Percentiles rank a stretch among this genome's conserved stretches.
Conservation (phyloP, 2,329 filamentous ascomycete genomes). For the Nemania serpens region DNA sequence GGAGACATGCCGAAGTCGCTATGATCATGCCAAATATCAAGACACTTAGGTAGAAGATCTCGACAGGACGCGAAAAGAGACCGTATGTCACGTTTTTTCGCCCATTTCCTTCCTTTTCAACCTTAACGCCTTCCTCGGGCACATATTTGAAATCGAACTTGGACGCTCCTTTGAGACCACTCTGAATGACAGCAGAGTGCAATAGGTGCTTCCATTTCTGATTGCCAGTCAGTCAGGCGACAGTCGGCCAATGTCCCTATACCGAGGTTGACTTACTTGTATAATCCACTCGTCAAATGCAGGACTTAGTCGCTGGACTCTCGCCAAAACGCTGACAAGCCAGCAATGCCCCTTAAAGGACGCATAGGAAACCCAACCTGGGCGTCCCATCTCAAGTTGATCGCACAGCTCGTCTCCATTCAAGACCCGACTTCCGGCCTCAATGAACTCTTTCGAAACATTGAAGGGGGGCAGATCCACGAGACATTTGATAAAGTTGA, state of each 20-base stretch:
- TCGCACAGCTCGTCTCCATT: conserved; percentile 47
- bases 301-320: conserved; percentile 36
- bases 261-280: conserved; percentile 23
- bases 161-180: conserved; percentile 38
- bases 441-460: conserved; percentile 43
- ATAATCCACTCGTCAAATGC: conserved; percentile 35
- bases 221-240: background rate
- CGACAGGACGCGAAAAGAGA: conserved; percentile 33
- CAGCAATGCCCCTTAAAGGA: conserved; percentile 42
- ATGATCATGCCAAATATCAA: conserved; percentile 31
- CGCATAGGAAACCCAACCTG: conserved; percentile 37
- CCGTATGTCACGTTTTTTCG: conserved; percentile 18
- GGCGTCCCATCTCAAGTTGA: conserved; percentile 41
- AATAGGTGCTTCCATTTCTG: conserved; percentile 30
- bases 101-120: conserved; percentile 32
- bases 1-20: background rate
- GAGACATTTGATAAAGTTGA: conserved; percentile 48
- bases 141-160: conserved; percentile 44
- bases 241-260: background rate
- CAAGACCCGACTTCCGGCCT: conserved; percentile 45
- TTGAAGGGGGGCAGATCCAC: conserved; percentile 44
- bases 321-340: conserved; percentile 38
- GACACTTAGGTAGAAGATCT: conserved; percentile 33
- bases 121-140: conserved; percentile 31
- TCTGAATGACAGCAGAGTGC: conserved; percentile 39